Percentiles rank a stretch among this genome's conserved stretches.
These are phyloP conservation scores for Alternaria rosae DNA, from an alignment of 2,329 filamentous ascomycete species.

Conservation along the genomic window DNA sequence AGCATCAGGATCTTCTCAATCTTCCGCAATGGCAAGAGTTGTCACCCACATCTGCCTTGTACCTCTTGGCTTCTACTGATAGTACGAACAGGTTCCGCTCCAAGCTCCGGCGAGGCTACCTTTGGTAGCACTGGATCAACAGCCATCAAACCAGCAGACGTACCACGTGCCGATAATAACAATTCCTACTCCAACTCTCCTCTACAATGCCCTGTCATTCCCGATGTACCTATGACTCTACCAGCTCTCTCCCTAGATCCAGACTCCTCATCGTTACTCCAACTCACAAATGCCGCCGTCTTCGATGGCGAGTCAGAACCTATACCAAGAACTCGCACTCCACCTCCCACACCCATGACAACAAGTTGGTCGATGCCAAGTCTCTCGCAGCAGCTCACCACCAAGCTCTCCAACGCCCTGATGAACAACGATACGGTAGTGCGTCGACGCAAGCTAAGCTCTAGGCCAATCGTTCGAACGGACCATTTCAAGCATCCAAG, in stretches of 20 bases:
- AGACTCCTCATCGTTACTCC: constrained; percentile 27
- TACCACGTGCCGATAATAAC: constrained; percentile 17
- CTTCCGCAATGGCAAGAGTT: constrained; percentile 45
- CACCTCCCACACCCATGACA: constrained; percentile 23
- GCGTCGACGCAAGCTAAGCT: constrained; percentile 38
- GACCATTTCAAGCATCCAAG: constrained; percentile 14
- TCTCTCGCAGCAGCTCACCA: constrained; percentile 35
- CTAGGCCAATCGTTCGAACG: constrained; percentile 36
- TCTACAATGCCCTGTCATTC: constrained; percentile 23
- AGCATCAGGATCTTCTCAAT: constrained; percentile 46
- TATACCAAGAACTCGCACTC: constrained; percentile 17
- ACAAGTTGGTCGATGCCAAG: constrained; percentile 41
- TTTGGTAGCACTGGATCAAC: constrained; percentile 16
- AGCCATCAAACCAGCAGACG: constrained; percentile 21
- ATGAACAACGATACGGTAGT: constrained; percentile 43
- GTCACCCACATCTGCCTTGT: not conserved
- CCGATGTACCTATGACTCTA: constrained; percentile 16
- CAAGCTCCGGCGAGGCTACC: constrained; percentile 12
- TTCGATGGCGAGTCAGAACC: constrained; percentile 49
- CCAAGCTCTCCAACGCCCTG: constrained; percentile 36
- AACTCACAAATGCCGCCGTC: constrained; percentile 35
- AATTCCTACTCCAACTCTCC: constrained; percentile 10
- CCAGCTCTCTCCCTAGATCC: constrained; percentile 21
- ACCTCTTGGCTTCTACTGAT: constrained; percentile 1
- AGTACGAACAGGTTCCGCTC: constrained; percentile 21